Evolutionary conservation across 2,329 filamentous ascomycete species (phyloP).

Genomic region (Pseudovirgaria hyperparasitica): DNA sequence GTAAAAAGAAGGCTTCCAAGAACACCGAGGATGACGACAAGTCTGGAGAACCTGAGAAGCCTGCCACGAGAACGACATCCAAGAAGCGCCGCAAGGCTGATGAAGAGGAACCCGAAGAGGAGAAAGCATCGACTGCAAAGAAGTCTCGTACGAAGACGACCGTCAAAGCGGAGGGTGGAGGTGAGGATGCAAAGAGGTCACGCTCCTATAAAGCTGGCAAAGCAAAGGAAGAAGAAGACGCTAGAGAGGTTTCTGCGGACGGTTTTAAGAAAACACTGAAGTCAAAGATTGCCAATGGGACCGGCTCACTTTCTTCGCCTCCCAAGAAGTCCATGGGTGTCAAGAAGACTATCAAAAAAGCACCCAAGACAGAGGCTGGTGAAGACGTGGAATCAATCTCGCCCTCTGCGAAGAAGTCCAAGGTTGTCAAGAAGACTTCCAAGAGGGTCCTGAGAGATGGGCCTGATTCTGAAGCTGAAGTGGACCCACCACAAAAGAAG

Average conservation of each 20-base stretch:
- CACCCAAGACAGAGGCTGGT: conserved; percentile 8
- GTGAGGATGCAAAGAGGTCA: conserved; percentile 9
- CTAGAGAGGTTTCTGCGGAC: conserved; percentile 5
- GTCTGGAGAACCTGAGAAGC: conserved; percentile 12
- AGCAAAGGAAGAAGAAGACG: conserved; percentile 11
- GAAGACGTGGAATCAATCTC: conserved; percentile 3
- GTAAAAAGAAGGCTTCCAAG: conserved; percentile 16
- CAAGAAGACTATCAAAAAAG: too few species aligned
- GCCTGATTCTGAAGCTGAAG: too few species aligned
- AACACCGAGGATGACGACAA: conserved; percentile 18
- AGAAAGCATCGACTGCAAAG: conserved; percentile 11
- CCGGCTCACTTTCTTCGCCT: conserved; percentile 1
- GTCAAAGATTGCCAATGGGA: conserved; percentile 1
- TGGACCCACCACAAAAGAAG: too few species aligned
- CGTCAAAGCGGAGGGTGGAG: conserved; percentile 9
- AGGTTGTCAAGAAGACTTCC: too few species aligned
- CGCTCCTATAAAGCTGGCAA: conserved; percentile 11
- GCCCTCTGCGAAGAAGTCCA: conserved; percentile 6
- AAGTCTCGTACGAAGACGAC: conserved; percentile 15
- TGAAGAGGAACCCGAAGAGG: conserved; percentile 14
- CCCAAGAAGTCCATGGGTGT: conserved; percentile 7
- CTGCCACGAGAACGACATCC: conserved; percentile 15
- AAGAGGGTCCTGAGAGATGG: too few species aligned
- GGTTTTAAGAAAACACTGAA: conserved; percentile 4
- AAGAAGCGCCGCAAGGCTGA: conserved; percentile 26